A percentile compares a stretch with the other conserved stretches of the same genome.
Conservation (phyloP, 306 rosid species). For the Begonia fuchsioides region DNA sequence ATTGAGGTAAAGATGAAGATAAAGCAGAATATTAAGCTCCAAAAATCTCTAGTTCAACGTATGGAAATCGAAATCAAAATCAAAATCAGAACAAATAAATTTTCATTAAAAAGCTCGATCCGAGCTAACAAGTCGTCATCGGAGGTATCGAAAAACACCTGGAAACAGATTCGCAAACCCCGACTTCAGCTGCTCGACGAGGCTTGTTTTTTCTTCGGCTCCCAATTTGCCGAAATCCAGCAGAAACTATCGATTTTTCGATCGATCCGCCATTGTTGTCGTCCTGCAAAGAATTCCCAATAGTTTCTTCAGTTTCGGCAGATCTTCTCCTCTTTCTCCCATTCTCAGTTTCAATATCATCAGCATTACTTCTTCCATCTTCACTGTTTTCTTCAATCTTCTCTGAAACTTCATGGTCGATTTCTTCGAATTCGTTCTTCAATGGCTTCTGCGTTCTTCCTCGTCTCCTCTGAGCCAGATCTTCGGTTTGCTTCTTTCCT, state of each 20-base stretch:
- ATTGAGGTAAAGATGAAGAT: background rate
- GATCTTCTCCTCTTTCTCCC: constrained; percentile 35
- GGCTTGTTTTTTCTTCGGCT: constrained; percentile 86
- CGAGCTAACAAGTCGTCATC: background rate
- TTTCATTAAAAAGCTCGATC: background rate
- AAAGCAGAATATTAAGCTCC: background rate
- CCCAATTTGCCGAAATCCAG: constrained; percentile 65
- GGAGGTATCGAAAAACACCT: background rate
- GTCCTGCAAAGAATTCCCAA: constrained; percentile 24
- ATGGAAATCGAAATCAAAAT: background rate
- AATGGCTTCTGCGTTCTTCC: background rate
- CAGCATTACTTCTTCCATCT: constrained; percentile 10
- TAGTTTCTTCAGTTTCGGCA: constrained; percentile 25
- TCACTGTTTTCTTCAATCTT: constrained; percentile 1
- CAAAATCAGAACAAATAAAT: background rate
- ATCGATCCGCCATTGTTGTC: constrained; percentile 20
- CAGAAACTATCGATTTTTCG: constrained; percentile 25
- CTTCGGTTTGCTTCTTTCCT: constrained; percentile 1
- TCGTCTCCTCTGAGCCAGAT: background rate
- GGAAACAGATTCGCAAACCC: constrained; percentile 16
- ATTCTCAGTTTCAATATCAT: constrained; percentile 30
- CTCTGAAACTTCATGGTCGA: background rate
- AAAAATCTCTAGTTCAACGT: background rate
- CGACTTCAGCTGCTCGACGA: constrained; percentile 83
- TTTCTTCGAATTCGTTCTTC: background rate